Evolutionary conservation across 2,329 filamentous ascomycete species (phyloP), one percentile per base, ranked within the genome.

Genomic region (Byssothecium circinans): DNA sequence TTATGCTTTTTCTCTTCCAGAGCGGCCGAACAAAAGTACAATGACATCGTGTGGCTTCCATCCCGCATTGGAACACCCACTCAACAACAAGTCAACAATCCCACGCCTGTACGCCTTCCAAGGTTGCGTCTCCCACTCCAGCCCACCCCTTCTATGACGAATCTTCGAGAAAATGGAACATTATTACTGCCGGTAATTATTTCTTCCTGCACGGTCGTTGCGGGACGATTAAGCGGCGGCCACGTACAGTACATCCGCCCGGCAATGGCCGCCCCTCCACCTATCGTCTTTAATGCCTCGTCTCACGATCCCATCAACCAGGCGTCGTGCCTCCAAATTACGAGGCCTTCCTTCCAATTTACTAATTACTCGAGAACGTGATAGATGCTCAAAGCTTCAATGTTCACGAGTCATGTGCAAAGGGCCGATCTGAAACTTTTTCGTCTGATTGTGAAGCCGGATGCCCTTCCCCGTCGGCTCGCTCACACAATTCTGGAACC

Each of bases 211-310:
- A 34, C 22, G 36, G 40, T 48, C 34, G 43, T 41, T 27, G 23
- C 46, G 45, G 42, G 41, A 54, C 61, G 49, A 60, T 59, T 62
- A 53, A 57, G 59, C 49, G 57, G 50, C 53, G 52, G 60, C 57
- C 63, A 65, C 60, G 64, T 66, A 53, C 50, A n/a, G 22, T 35
- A 39, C 11, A 39, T 25, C 7, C 32, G 22, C 34, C 17, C 45
- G 47, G 38, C 23, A 34, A 32, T 35, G 46, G 35, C 47, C 49
- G 43, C 49, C 45, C 43, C 22, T 35, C 41, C 43, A 38, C 42
- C 36, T 17, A 25, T 35, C 27, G 19, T 25, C 41, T 23, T 20
- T 43, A 15, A 11, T 19, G 30, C 41, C 30, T 43, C 40, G 30
- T 27, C 41, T 35, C 41, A 17, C 25, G 29, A 32, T 32, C 29